A percentile compares a stretch with the other conserved stretches of the same genome.
Conservation (phyloP, 2,329 filamentous ascomycete genomes). For the Cladosporium oxysporum region DNA sequence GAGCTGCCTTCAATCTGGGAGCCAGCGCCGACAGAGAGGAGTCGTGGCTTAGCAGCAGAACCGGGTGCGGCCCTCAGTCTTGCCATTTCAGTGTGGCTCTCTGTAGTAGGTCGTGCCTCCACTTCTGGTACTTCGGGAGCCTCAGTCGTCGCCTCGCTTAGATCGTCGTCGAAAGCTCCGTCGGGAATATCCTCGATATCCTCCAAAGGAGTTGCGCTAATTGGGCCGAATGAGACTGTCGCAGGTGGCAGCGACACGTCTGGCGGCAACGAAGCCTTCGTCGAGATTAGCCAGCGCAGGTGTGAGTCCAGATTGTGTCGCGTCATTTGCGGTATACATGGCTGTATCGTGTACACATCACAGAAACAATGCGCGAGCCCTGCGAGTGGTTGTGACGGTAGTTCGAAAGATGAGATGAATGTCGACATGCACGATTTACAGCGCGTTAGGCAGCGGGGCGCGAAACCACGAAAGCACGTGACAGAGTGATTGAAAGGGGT, state of each 20-base stretch:
- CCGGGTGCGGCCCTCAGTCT: slow-evolving; percentile 46
- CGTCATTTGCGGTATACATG: slow-evolving; percentile 45
- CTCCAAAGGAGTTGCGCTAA: slow-evolving; percentile 3
- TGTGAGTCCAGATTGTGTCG: slow-evolving; percentile 51
- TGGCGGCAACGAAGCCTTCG: slow-evolving; percentile 40
- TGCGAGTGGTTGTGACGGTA: neutral
- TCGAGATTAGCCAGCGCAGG: slow-evolving; percentile 50
- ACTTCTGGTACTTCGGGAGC: neutral
- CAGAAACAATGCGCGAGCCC: neutral
- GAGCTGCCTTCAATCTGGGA: neutral
- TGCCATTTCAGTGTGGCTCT: slow-evolving; percentile 42
- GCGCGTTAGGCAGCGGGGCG: slow-evolving; percentile 10
- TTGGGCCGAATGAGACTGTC: slow-evolving; percentile 18
- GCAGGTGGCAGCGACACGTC: slow-evolving; percentile 18
- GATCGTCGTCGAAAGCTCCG: slow-evolving; percentile 18
- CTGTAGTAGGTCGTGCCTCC: neutral
- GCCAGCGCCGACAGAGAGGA: slow-evolving; percentile 27
- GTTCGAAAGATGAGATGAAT: slow-evolving; percentile 7
- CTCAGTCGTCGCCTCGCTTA: slow-evolving; percentile 14
- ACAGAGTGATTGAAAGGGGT: neutral
- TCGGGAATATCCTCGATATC: slow-evolving; percentile 20
- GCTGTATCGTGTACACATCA: slow-evolving; percentile 15
- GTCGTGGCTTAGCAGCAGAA: slow-evolving; percentile 42
- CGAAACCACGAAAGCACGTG: slow-evolving; percentile 9
- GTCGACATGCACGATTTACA: neutral